These are phyloP conservation scores for Raddia distichophylla DNA, from an alignment of 176 grass and related monocot genomes.

Conservation along the genomic window DNA sequence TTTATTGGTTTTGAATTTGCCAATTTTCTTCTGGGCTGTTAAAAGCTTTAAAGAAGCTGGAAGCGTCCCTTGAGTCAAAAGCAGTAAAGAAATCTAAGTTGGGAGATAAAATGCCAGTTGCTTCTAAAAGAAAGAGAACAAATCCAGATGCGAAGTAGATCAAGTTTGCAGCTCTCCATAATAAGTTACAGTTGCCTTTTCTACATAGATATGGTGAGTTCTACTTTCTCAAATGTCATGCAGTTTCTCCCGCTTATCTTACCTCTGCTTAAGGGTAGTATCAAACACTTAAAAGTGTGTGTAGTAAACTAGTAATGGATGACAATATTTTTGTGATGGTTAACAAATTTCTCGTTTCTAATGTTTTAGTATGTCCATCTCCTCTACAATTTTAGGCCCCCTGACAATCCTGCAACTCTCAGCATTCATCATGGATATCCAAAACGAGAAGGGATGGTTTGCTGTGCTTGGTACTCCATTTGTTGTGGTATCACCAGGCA, in stretches of 20 bases:
- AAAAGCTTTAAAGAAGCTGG: constrained; percentile 81
- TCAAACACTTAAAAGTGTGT: neutral
- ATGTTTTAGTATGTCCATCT: constrained; percentile 1
- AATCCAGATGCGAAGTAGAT: constrained; percentile 35
- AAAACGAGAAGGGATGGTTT: constrained; percentile 18
- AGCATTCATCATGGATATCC: constrained; percentile 26
- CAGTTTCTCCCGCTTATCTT: neutral
- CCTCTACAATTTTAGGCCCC: constrained; percentile 19
- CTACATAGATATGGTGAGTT: constrained; percentile 31
- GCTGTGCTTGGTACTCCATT: constrained; percentile 20
- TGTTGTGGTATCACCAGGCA: neutral
- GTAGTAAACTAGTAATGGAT: neutral
- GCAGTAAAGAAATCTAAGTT: constrained; percentile 58
- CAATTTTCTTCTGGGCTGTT: constrained; percentile 34
- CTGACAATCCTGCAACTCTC: constrained; percentile 13
- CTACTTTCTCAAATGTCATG: neutral
- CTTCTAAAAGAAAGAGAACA: constrained; percentile 62
- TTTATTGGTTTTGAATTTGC: constrained; percentile 23
- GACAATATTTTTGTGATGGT: neutral
- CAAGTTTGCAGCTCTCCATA: neutral
- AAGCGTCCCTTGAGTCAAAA: constrained; percentile 63
- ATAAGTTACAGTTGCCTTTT: neutral
- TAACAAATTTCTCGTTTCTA: neutral
- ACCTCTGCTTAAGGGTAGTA: neutral
- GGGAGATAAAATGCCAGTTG: constrained; percentile 35